A percentile compares a stretch with the other conserved stretches of the same genome.
These are phyloP conservation scores for Pyrus pyrifolia DNA, from an alignment of 306 rosid species.

Conservation along the genomic window DNA sequence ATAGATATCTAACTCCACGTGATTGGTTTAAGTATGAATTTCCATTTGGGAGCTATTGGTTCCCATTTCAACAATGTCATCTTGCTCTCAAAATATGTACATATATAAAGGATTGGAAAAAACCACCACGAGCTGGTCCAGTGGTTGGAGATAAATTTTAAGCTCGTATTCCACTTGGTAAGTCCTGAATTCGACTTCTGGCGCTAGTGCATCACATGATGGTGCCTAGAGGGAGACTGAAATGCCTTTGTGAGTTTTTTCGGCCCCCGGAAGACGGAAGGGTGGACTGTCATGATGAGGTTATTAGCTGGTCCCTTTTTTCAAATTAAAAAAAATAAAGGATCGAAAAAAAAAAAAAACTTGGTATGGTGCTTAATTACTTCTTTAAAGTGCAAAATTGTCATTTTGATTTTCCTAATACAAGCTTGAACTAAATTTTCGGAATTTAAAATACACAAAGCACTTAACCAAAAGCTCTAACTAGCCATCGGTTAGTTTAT, in stretches of 20 bases:
- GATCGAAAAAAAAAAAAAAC: no score
- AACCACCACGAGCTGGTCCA: no score
- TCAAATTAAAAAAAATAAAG: no score
- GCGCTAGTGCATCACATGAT: no score
- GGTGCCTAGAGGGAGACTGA: no score
- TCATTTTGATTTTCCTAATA: not conserved
- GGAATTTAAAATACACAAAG: not conserved
- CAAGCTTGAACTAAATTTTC: not conserved
- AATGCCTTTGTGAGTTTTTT: no score
- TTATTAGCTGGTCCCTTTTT: no score
- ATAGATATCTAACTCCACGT: not conserved
- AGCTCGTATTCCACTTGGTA: no score
- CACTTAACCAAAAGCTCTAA: not conserved
- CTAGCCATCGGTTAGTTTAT: no score
- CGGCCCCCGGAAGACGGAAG: fast-evolving
- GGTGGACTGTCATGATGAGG: no score
- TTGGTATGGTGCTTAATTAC: not conserved
- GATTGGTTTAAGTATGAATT: not conserved
- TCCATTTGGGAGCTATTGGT: not conserved
- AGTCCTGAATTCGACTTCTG: no score
- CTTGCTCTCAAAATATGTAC: not conserved
- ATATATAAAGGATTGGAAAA: not conserved
- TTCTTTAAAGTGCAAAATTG: not conserved
- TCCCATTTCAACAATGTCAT: not conserved
- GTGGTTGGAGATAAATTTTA: no score